Evolutionary conservation across 108 stramenopile species (phyloP).

Genomic region (Pseudonitzschia multiseries): DNA sequence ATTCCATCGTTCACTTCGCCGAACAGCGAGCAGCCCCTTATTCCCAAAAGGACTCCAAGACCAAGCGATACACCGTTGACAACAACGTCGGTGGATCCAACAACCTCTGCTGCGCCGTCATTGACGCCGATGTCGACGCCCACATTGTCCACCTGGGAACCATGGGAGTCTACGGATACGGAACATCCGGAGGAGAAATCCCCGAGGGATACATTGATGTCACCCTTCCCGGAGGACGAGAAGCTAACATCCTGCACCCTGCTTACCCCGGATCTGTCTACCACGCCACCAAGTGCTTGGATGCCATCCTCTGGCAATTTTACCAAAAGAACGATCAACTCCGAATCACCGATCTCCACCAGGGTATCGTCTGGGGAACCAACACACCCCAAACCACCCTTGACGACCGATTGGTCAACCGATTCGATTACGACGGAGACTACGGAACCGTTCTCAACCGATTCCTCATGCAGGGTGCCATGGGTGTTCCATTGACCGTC

Average conservation of each 20-base stretch:
- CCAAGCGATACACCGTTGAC: conserved; percentile 97
- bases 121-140: conserved; percentile 91
- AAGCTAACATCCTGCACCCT: conserved; percentile 94
- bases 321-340: conserved; percentile 98
- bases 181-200: conserved; percentile 96
- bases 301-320: conserved; percentile 96
- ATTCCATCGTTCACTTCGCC: conserved; percentile 96
- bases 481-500: conserved; percentile 96
- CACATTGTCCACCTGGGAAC: conserved; percentile 98
- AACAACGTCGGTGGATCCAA: conserved; percentile 96
- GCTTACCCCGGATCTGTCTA: conserved; percentile 97
- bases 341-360: conserved; percentile 95
- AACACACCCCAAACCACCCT: conserved; percentile 95
- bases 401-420: conserved; percentile 95
- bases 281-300: conserved; percentile 96
- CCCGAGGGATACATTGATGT: conserved; percentile 99
- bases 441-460: conserved; percentile 98
- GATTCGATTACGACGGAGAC: conserved; percentile 98
- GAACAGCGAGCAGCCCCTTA: conserved; percentile 99
- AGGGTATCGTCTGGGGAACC: conserved; percentile 99
- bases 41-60: conserved; percentile 91
- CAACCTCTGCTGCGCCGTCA: conserved; percentile 95
- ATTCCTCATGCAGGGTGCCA: conserved; percentile 98
- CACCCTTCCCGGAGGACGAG: conserved; percentile 88
- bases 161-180: conserved; percentile 99